phyloP scores from a whole-genome alignment of 2,329 filamentous ascomycete species.

The Diaporthe sp. region DNA sequence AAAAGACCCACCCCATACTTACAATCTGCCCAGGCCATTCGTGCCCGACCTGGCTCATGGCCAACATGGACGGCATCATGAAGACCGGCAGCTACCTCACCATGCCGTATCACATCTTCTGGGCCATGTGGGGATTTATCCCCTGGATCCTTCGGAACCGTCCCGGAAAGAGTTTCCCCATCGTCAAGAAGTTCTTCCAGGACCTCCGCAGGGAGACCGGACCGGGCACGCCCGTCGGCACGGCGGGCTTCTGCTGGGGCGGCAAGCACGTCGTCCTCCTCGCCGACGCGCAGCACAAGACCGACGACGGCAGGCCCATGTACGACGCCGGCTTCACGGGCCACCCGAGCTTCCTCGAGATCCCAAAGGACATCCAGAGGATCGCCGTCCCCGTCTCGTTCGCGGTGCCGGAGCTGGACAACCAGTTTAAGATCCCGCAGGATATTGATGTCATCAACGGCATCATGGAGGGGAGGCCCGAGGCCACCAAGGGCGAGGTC shows the following conservation, averaged over 20 bases:
- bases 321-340: slow-evolving; percentile 67
- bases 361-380: slow-evolving; percentile 63
- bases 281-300: slow-evolving; percentile 50
- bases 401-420: slow-evolving; percentile 61
- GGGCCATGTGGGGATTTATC: slow-evolving; percentile 46
- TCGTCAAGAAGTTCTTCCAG: slow-evolving; percentile 55
- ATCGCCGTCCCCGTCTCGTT: slow-evolving; percentile 61
- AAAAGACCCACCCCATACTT: neutral
- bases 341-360: slow-evolving; percentile 63
- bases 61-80: slow-evolving; percentile 47
- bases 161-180: slow-evolving; percentile 50
- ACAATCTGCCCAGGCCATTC: slow-evolving; percentile 45
- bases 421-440: slow-evolving; percentile 50
- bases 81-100: slow-evolving; percentile 45
- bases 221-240: slow-evolving; percentile 58
- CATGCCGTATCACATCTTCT: slow-evolving; percentile 50
- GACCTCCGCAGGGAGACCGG: slow-evolving; percentile 53
- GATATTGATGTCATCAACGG: slow-evolving; percentile 53
- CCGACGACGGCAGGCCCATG: slow-evolving; percentile 54
- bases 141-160: slow-evolving; percentile 52
- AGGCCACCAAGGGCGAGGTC: slow-evolving; percentile 53
- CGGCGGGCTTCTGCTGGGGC: slow-evolving; percentile 75
- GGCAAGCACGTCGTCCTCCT: slow-evolving; percentile 68
- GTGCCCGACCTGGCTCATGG: slow-evolving; percentile 51
- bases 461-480: slow-evolving; percentile 53